These are phyloP conservation scores for Amanita pseudoporphyria DNA, from an alignment of 768 basidiomycete genomes.

Conservation along the genomic window DNA sequence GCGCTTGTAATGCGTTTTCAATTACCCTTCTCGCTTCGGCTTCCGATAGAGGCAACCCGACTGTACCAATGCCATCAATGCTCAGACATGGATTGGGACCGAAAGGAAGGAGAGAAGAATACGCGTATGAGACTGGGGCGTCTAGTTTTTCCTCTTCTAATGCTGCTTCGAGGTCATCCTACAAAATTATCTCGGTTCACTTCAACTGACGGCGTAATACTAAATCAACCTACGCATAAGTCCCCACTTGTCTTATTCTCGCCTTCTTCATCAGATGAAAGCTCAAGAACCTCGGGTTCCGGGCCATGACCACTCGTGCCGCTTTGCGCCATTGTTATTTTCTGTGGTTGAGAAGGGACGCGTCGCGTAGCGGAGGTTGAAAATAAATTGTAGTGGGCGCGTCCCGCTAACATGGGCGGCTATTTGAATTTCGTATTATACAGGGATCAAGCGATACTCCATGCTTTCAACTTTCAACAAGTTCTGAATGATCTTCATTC, in stretches of 20 bases:
- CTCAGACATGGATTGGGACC: constrained; percentile 28
- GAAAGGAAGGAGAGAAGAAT: constrained; percentile 11
- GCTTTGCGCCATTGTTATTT: no score
- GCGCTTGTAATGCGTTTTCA: constrained; percentile 16
- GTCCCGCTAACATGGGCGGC: no score
- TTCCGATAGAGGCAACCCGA: constrained; percentile 29
- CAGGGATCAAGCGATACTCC: constrained; percentile 12
- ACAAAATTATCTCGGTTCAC: neutral
- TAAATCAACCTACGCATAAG: no score
- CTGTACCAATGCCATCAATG: constrained; percentile 25
- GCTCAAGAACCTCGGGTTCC: no score
- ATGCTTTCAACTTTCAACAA: constrained; percentile 20
- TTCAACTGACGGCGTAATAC: no score
- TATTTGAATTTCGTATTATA: neutral
- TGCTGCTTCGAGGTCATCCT: constrained; percentile 17
- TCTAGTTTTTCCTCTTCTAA: constrained; percentile 12
- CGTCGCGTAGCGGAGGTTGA: no score
- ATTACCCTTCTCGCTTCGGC: constrained; percentile 25
- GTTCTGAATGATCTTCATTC: constrained; percentile 43
- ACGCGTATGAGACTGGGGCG: constrained; percentile 18
- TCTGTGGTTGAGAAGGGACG: no score
- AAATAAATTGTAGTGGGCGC: no score
- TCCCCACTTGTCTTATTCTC: no score
- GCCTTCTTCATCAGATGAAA: no score
- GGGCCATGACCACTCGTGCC: no score